phyloP scores from a whole-genome alignment of 148 eudicot genomes.

The Chenopodium formosanum region DNA sequence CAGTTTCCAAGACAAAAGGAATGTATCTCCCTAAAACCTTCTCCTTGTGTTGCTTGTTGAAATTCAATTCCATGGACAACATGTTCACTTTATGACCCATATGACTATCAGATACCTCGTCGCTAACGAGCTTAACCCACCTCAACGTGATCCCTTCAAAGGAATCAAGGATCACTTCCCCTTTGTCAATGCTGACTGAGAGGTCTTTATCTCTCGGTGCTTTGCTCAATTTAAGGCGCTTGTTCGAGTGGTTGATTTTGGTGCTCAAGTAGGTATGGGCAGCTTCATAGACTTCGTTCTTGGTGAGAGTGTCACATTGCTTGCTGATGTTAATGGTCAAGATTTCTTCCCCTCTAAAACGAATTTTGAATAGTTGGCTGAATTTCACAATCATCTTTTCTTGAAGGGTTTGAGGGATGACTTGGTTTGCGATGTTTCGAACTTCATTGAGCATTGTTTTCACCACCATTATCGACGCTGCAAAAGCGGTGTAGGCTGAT shows the following conservation, averaged over 20 bases:
- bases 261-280: slow-evolving; percentile 44
- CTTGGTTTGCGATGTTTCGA: not conserved
- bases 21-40: slow-evolving; percentile 27
- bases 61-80: slow-evolving; percentile 29
- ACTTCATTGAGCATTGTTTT: not conserved
- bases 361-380: not conserved
- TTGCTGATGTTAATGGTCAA: slow-evolving; percentile 41
- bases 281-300: slow-evolving; percentile 46
- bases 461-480: slow-evolving; percentile 9
- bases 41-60: slow-evolving; percentile 37
- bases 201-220: slow-evolving; percentile 30
- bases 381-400: not conserved
- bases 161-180: slow-evolving; percentile 30
- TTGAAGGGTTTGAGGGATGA: not conserved
- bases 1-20: slow-evolving; percentile 26
- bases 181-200: slow-evolving; percentile 34
- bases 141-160: slow-evolving; percentile 21
- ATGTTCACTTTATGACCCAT: no score
- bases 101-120: not conserved
- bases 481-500: slow-evolving; percentile 14
- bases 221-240: slow-evolving; percentile 38
- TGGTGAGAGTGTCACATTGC: slow-evolving; percentile 6
- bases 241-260: slow-evolving; percentile 34
- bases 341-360: not conserved
- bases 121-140: not conserved